Evolutionary conservation across 2,329 filamentous ascomycete species (phyloP), one percentile per base, ranked within the genome.

Genomic region (Helotiales sp.): DNA sequence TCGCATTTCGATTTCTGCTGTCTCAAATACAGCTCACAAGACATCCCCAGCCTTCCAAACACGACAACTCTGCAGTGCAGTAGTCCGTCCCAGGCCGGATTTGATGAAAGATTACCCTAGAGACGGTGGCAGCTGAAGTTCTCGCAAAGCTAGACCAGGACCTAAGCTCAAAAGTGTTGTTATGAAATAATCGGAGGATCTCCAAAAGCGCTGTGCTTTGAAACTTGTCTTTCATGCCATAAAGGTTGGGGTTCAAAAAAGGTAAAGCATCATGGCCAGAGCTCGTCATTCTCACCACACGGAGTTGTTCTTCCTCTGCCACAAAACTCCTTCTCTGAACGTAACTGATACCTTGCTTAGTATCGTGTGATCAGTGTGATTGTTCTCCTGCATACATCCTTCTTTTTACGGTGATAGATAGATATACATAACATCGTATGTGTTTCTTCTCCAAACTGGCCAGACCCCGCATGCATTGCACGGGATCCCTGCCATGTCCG

Each of bases 181-280:
- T 40, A 43, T 59, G 55, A n/a, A 28, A 43, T 26, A 40, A 10
- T 40, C 34, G 11, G 15, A 43, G 28, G 55, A 28, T 34, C 6
- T 7, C 59, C 20, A 65, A 32, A 67, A 68, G 37, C 50, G 28
- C 43, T 40, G 55, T 24, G 17, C 52, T 57, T 66, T 61, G 63
- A 70, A 72, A 65, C 70, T 32, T 30, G 49, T 55, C 62, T 68
- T 65, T 67, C 52, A 71, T 70, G 65, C 65, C 70, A 69, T 67
- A 68, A 63, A 60, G 26, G 49, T 52, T 60, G 60, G 59, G 59
- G 62, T 64, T 70, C 58, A 17, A 62, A 69, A 69, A 72, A 62
- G 64, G 67, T 66, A 61, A n/a, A 43, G 55, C 49, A 34, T 37
- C 64, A 43, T 20, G 65, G 64, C 67, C 66, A 24, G 45, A 66